phyloP scores from a whole-genome alignment of 192 early-diverging fungal species.

The Gigaspora rosea region DNA sequence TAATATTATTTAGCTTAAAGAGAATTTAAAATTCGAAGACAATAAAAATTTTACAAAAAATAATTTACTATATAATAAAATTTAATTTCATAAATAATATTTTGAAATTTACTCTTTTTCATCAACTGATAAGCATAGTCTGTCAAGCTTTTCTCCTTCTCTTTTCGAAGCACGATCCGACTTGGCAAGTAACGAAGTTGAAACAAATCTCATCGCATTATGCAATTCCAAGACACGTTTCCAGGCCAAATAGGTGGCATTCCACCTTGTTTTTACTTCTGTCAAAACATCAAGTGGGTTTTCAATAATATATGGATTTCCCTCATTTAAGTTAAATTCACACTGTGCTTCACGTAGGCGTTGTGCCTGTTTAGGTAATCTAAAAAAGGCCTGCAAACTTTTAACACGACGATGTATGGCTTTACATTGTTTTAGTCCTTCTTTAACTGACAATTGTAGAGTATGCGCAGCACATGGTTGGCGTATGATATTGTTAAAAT shows the following conservation, averaged over 20 bases:
- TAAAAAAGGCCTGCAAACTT: not conserved
- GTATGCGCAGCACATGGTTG: no score
- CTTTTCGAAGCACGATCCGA: not conserved
- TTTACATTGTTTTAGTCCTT: conserved; percentile 1
- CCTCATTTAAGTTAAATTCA: not conserved
- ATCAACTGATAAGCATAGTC: not conserved
- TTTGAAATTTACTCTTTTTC: not conserved
- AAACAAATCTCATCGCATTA: not conserved
- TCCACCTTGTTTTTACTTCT: not conserved
- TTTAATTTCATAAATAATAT: no score
- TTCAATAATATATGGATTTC: not conserved
- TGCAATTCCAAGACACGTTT: not conserved
- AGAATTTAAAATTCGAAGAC: no score
- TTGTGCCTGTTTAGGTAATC: not conserved
- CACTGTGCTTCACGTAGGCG: not conserved
- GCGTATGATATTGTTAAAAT: not conserved
- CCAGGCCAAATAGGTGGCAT: not conserved
- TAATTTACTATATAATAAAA: no score
- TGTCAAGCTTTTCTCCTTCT: not conserved
- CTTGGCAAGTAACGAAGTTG: not conserved
- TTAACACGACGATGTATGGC: not conserved
- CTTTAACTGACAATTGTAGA: not conserved
- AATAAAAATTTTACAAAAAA: no score
- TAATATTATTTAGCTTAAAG: no score
- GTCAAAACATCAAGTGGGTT: not conserved